Conservation (phyloP, 2,329 filamentous ascomycete species). For the Penicillium sp. region DNA sequence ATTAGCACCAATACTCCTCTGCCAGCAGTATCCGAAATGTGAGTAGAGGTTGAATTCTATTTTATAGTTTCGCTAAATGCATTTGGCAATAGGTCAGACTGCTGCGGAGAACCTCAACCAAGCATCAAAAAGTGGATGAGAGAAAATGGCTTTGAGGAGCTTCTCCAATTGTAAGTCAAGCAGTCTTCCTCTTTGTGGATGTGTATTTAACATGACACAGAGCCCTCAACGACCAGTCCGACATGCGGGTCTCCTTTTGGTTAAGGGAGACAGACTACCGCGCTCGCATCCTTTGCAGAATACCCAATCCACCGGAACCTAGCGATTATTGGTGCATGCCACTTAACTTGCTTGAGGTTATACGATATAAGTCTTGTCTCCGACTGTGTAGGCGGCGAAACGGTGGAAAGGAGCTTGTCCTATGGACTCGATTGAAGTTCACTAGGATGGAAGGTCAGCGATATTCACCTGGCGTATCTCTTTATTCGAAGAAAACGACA, state of each 20-base stretch:
- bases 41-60: conserved; percentile 3
- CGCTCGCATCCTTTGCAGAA: conserved; percentile 55
- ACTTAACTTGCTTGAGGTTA: conserved; percentile 47
- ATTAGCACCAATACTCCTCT: conserved; percentile 32
- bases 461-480: background rate
- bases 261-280: conserved; percentile 52
- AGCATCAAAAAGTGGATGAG: conserved; percentile 33
- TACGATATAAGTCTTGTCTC: conserved; percentile 40
- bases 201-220: conserved; percentile 27
- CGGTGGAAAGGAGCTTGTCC: conserved; percentile 42
- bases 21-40: conserved; percentile 33
- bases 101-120: conserved; percentile 31
- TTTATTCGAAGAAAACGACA: background rate
- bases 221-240: conserved; percentile 48
- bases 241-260: conserved; percentile 52
- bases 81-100: conserved; percentile 33
- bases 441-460: conserved; percentile 53
- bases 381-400: conserved; percentile 39
- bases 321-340: conserved; percentile 52
- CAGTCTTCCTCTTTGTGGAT: background rate
- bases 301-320: conserved; percentile 40
- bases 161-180: conserved; percentile 39
- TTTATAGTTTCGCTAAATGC: background rate
- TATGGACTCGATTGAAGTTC: conserved; percentile 58
- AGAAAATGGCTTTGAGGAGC: conserved; percentile 37